Percentiles rank a stretch among this genome's conserved stretches.
Evolutionary conservation across 306 rosid genomes (phyloP).

Genomic region (Pueraria montana): DNA sequence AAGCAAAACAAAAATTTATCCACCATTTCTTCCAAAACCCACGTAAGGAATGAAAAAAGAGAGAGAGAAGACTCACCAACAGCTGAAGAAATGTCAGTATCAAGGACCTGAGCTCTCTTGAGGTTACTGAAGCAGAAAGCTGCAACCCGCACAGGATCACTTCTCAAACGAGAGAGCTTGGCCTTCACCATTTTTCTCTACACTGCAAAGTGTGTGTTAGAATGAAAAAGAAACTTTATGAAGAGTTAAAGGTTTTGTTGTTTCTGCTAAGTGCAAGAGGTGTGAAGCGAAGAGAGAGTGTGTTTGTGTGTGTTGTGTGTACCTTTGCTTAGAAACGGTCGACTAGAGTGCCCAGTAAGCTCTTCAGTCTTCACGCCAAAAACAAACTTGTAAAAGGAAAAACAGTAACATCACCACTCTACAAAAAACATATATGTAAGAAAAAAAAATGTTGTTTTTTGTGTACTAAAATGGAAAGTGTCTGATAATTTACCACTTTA

Average conservation of each 20-base stretch:
- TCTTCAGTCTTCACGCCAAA: slow-evolving; percentile 6
- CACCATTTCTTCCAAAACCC: slow-evolving; percentile 4
- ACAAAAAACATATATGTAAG: not conserved
- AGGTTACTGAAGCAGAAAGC: slow-evolving; percentile 78
- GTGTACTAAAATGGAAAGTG: not conserved
- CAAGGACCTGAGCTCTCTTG: slow-evolving; percentile 69
- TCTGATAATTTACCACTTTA: not conserved
- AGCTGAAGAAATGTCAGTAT: slow-evolving; percentile 68
- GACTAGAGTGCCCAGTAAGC: not conserved
- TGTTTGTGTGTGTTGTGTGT: not conserved
- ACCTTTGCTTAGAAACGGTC: slow-evolving; percentile 49
- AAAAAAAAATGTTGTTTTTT: not conserved
- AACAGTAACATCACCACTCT: not conserved
- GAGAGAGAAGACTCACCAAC: slow-evolving; percentile 64
- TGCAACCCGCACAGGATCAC: slow-evolving; percentile 78
- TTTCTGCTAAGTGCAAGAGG: not conserved
- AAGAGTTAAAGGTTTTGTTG: not conserved
- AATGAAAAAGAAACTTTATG: not conserved
- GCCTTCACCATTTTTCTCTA: slow-evolving; percentile 57
- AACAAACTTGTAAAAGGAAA: not conserved
- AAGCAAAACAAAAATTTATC: not conserved
- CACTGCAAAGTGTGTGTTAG: not conserved
- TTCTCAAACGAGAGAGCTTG: slow-evolving; percentile 51
- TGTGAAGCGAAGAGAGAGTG: not conserved
- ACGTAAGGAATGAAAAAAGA: not conserved